phyloP scores from a whole-genome alignment of 257 asterid genomes.

The Apocynum venetum region DNA sequence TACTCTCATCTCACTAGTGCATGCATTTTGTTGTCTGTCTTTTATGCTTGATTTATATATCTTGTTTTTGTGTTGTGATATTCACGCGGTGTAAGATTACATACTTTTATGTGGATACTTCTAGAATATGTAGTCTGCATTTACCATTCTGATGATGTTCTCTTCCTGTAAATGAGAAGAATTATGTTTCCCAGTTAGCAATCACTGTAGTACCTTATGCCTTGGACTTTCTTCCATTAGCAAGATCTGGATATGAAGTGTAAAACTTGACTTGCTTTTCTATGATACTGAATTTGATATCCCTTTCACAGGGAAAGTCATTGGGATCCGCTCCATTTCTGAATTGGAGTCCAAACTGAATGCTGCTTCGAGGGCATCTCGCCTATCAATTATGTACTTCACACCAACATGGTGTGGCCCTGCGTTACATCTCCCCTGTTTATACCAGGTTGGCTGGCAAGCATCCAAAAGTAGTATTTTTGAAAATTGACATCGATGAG shows the following conservation, averaged over 20 bases:
- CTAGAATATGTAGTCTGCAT: neutral
- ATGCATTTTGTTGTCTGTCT: neutral
- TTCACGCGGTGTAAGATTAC: neutral
- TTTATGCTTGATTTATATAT: neutral
- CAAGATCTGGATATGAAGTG: neutral
- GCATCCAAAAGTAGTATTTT: constrained; percentile 48
- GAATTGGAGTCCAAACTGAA: constrained; percentile 44
- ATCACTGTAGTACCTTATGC: neutral
- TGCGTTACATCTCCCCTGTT: constrained; percentile 60
- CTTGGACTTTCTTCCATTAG: neutral
- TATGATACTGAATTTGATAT: neutral
- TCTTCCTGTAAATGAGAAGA: neutral
- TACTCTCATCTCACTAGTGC: neutral
- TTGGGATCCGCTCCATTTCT: constrained; percentile 41
- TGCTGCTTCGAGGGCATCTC: constrained; percentile 47
- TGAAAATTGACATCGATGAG: constrained; percentile 69
- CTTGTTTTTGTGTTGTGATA: neutral
- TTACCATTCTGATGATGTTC: neutral
- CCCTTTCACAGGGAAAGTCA: constrained; percentile 47
- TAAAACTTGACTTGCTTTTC: neutral
- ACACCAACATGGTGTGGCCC: constrained; percentile 91
- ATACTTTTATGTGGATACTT: too few species aligned
- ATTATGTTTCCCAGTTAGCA: neutral
- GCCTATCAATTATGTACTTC: constrained; percentile 64
- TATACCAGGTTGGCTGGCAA: constrained; percentile 46